These are phyloP conservation scores for Didymella segeticola DNA, from an alignment of 2,329 filamentous ascomycete species.

Conservation along the genomic window DNA sequence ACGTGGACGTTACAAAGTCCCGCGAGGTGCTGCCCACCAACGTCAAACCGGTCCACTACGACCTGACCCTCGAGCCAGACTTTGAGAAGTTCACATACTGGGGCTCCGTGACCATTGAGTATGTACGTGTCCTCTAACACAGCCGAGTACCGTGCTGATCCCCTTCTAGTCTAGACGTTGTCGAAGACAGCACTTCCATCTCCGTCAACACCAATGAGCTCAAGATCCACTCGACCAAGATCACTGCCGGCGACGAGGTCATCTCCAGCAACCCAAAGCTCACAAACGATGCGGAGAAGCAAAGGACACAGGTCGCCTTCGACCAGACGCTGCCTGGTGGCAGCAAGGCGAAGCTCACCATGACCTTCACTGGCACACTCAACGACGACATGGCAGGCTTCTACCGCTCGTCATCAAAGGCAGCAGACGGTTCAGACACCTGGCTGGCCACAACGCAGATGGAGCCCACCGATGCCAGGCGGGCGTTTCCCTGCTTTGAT, in stretches of 20 bases:
- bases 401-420: constrained; percentile 94
- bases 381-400: constrained; percentile 98
- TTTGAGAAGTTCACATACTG: constrained; percentile 87
- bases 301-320: constrained; percentile 83
- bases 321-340: constrained; percentile 74
- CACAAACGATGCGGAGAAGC: constrained; percentile 77
- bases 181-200: constrained; percentile 82
- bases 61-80: constrained; percentile 89
- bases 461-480: constrained; percentile 91
- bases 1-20: constrained; percentile 66
- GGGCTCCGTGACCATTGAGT: constrained; percentile 83
- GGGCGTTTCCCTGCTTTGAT: constrained; percentile 96
- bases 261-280: constrained; percentile 70
- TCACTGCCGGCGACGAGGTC: constrained; percentile 66
- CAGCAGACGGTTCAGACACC: constrained; percentile 75
- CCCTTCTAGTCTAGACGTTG: constrained; percentile 71
- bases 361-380: constrained; percentile 78
- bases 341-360: constrained; percentile 76
- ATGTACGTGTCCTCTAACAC: constrained; percentile 33
- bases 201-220: constrained; percentile 88
- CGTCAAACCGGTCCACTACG: constrained; percentile 90
- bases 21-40: constrained; percentile 90
- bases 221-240: constrained; percentile 76
- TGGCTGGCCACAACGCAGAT: constrained; percentile 93
- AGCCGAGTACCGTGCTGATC: constrained; percentile 26